Conservation (phyloP, 2,329 filamentous ascomycete genomes). For the Fusarium citri region DNA sequence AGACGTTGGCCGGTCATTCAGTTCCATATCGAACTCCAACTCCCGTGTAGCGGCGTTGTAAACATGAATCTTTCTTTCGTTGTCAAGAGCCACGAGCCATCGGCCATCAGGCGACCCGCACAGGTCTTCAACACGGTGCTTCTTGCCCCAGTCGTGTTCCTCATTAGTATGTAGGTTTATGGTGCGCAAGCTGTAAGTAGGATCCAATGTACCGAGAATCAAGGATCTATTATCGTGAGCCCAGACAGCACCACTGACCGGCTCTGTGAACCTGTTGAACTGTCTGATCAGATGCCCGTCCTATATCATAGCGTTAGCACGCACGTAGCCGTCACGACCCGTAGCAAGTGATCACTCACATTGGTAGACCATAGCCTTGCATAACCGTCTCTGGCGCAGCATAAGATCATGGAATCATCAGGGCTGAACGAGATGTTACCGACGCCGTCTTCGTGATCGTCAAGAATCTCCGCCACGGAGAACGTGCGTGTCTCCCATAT, state of each 20-base stretch:
- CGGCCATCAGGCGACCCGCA: conserved; percentile 84
- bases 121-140: conserved; percentile 84
- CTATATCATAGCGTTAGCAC: conserved; percentile 54
- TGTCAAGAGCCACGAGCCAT: conserved; percentile 82
- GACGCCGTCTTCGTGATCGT: conserved; percentile 76
- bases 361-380: conserved; percentile 80
- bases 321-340: neutral
- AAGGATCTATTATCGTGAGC: conserved; percentile 80
- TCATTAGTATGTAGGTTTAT: conserved; percentile 75
- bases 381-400: conserved; percentile 79
- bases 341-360: conserved; percentile 58
- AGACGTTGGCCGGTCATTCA: conserved; percentile 77
- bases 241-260: conserved; percentile 93
- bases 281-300: conserved; percentile 72
- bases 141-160: conserved; percentile 74
- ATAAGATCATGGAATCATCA: conserved; percentile 86
- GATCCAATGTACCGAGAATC: conserved; percentile 81
- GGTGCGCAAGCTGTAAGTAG: conserved; percentile 72
- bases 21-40: conserved; percentile 77
- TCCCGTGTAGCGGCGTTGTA: conserved; percentile 83
- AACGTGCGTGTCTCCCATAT: conserved; percentile 86
- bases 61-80: conserved; percentile 77
- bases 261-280: conserved; percentile 79
- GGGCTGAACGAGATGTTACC: conserved; percentile 92
- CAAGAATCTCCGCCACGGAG: conserved; percentile 69